Conservation (phyloP, 257 asterid species). For the Voacanga thouarsii region DNA sequence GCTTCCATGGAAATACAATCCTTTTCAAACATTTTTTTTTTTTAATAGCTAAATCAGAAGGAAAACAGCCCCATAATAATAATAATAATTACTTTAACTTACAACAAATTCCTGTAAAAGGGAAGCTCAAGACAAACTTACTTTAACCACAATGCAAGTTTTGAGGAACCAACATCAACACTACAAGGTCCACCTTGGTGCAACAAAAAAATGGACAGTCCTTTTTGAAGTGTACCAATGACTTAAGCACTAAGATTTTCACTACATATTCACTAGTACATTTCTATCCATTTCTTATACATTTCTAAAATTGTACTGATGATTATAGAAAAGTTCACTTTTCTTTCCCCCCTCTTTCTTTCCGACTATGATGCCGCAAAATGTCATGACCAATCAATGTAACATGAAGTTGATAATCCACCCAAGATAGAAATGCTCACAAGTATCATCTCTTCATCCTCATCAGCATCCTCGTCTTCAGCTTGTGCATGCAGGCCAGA, state of each 20-base stretch:
- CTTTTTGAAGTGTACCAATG: not conserved
- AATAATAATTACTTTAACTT: too few relatives aligned
- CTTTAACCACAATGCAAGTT: not conserved
- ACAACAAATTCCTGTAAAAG: too few relatives aligned
- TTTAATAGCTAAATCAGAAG: too few relatives aligned
- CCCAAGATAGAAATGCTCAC: conserved; percentile 38
- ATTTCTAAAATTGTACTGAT: not conserved
- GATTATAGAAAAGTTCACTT: not conserved
- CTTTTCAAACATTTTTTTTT: too few relatives aligned
- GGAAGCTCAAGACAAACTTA: not conserved
- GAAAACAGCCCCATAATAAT: too few relatives aligned
- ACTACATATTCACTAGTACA: not conserved
- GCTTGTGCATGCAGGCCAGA: conserved; percentile 42
- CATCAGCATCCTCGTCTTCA: conserved; percentile 48
- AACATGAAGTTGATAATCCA: not conserved
- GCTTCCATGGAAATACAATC: too few relatives aligned
- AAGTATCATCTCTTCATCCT: conserved; percentile 89
- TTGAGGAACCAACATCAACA: not conserved
- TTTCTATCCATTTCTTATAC: not conserved
- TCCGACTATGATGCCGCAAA: not conserved
- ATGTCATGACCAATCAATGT: not conserved
- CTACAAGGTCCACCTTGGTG: not conserved
- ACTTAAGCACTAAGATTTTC: not conserved
- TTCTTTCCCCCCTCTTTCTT: not conserved
- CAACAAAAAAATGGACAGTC: not conserved